These are phyloP conservation scores for Metarhizium humberi DNA, from an alignment of 2,329 filamentous ascomycete genomes.

Conservation along the genomic window DNA sequence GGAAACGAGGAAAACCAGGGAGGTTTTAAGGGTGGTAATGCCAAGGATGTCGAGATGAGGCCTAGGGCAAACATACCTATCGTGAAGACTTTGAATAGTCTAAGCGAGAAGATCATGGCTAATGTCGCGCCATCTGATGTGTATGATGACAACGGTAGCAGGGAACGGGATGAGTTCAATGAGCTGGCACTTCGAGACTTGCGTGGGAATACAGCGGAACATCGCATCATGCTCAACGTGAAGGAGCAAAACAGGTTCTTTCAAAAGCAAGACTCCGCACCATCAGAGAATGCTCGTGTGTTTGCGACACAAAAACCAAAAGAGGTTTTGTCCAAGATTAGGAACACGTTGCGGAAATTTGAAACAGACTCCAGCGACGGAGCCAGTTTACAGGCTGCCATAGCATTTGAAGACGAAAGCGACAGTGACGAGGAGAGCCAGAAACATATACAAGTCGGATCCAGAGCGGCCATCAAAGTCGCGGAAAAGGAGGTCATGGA, in stretches of 20 bases:
- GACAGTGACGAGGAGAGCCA: slow-evolving; percentile 55
- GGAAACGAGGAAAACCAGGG: slow-evolving; percentile 95
- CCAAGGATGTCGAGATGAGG: slow-evolving; percentile 83
- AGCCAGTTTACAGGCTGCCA: slow-evolving; percentile 51
- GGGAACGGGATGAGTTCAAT: slow-evolving; percentile 64
- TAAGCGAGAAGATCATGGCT: slow-evolving; percentile 89
- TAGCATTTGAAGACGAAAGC: slow-evolving; percentile 62
- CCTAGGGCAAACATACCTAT: slow-evolving; percentile 77
- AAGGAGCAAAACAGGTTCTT: slow-evolving; percentile 83
- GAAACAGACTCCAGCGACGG: slow-evolving; percentile 38
- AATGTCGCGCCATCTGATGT: slow-evolving; percentile 74
- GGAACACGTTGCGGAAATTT: slow-evolving; percentile 49
- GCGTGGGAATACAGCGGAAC: slow-evolving; percentile 61
- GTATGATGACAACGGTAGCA: slow-evolving; percentile 45
- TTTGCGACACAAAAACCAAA: slow-evolving; percentile 63
- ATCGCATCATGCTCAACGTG: slow-evolving; percentile 75
- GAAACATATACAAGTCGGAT: slow-evolving; percentile 54
- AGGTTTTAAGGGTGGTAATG: slow-evolving; percentile 70
- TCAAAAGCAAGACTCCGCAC: slow-evolving; percentile 44
- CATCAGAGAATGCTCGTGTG: slow-evolving; percentile 34
- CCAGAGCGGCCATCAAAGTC: slow-evolving; percentile 52
- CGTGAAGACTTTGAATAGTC: slow-evolving; percentile 76
- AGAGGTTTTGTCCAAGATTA: slow-evolving; percentile 57
- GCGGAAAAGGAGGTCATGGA: slow-evolving; percentile 59
- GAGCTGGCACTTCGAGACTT: slow-evolving; percentile 74